A percentile compares a stretch with the other conserved stretches of the same genome.
Evolutionary conservation across 768 basidiomycete species (phyloP).

Genomic region (Scleroderma citrinum): DNA sequence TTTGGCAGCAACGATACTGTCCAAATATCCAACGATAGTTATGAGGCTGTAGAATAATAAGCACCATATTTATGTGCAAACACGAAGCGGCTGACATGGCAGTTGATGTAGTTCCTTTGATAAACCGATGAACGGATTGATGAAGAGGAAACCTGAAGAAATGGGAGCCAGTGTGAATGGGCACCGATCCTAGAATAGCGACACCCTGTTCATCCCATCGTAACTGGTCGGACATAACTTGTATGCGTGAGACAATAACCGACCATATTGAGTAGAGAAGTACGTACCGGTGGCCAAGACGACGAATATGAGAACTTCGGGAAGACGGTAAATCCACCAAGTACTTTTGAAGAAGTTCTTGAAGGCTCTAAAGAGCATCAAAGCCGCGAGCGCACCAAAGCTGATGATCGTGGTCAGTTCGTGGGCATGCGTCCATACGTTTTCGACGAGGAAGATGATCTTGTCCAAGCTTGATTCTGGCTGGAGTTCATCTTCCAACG

Average conservation of each 20-base stretch:
- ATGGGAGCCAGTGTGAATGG: conserved; percentile 50
- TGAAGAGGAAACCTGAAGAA: conserved; percentile 75
- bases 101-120: conserved; percentile 78
- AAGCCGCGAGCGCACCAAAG: conserved; percentile 57
- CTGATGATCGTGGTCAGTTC: conserved; percentile 66
- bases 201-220: conserved; percentile 77
- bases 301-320: conserved; percentile 88
- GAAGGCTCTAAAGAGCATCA: conserved; percentile 56
- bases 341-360: conserved; percentile 55
- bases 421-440: conserved; percentile 54
- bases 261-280: neutral
- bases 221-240: conserved; percentile 66
- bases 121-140: conserved; percentile 50
- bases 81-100: conserved; percentile 48
- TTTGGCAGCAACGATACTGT: conserved; percentile 93
- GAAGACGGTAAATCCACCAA: conserved; percentile 74
- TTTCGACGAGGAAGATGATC: conserved; percentile 62
- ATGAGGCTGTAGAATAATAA: conserved; percentile 46
- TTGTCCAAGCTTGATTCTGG: conserved; percentile 74
- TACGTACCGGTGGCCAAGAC: conserved; percentile 72
- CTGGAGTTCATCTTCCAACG: conserved; percentile 46
- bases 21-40: conserved; percentile 84
- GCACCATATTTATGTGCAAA: neutral
- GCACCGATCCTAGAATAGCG: conserved; percentile 75
- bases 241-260: neutral